Evolutionary conservation across 1,284 basidiomycete species (phyloP), one percentile per base, ranked within the genome.

Genomic region (Ustilago lituana): DNA sequence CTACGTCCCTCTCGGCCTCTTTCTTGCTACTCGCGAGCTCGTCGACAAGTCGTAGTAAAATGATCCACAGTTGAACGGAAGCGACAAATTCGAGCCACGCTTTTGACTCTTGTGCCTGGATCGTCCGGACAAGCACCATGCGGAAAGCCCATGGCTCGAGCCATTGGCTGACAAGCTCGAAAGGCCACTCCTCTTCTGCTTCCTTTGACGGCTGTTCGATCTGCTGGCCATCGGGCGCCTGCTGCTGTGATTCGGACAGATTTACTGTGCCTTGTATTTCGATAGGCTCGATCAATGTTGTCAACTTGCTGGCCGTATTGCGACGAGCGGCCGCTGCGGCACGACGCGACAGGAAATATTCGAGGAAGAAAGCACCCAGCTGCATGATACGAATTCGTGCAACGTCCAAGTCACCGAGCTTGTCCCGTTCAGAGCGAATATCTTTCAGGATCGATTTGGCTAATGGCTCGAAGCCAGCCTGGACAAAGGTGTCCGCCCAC

Each of bases 41-140:
- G 27, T 81, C 79, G 6, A 82, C 56, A 5, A 77, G 50, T n/a
- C 70, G 65, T 10, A 81, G 70, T n/a, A 81, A 64, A 9, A 65
- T 45, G 33, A 76, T 78, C 80, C 80, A 82, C 11, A 82, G 74
- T 29, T 73, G 72, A 27, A 81, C 69, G 0, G 69, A 61, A 5
- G 78, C 59, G n/a, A 67, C 70, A 23, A 78, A 77, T 36, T 82
- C 80, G 51, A 80, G 76, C 80, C 80, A 82, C 17, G 54, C 41
- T 22, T 64, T 64, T 7, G 56, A 59, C 29, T 80, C 75, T 33
- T 72, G 63, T 1, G 80, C 61, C 26, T 68, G 61, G 15, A 67
- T 68, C 5, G 76, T 57, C 12, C 80, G 69, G 12, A 75, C 58
- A 2, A 72, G 68, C 32, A 72, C 78, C 67, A 81, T 74, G 26